Percentiles rank a stretch among this genome's conserved stretches.
Conservation (phyloP, 192 early-diverging fungal genomes). For the Coemansia sp. region DNA sequence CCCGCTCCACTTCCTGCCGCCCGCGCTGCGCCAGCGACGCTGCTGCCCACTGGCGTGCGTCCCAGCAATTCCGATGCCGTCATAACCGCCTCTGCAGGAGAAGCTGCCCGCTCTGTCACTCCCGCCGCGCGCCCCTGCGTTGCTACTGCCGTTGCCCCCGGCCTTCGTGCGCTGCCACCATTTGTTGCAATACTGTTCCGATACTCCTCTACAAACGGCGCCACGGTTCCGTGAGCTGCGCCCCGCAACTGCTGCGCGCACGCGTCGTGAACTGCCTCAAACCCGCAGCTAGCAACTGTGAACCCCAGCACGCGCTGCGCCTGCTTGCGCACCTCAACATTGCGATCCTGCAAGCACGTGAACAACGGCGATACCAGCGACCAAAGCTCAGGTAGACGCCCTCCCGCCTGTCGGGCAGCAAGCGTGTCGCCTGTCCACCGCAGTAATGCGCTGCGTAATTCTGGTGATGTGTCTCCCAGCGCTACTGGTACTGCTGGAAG, state of each 20-base stretch:
- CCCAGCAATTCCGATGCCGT: constrained; percentile 52
- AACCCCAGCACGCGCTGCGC: constrained; percentile 70
- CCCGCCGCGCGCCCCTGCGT: background rate
- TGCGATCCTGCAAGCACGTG: constrained; percentile 84
- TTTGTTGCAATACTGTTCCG: constrained; percentile 47
- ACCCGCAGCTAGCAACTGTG: constrained; percentile 69
- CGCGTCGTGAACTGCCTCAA: constrained; percentile 66
- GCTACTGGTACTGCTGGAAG: constrained; percentile 61
- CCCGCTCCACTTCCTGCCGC: constrained; percentile 18
- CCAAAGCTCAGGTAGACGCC: constrained; percentile 61
- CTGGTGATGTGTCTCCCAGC: constrained; percentile 78
- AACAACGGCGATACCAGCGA: constrained; percentile 69
- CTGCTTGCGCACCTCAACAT: constrained; percentile 83
- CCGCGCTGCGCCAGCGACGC: background rate
- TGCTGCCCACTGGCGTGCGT: constrained; percentile 10
- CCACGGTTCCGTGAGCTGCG: constrained; percentile 67
- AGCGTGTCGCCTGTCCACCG: constrained; percentile 74
- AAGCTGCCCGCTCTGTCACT: constrained; percentile 23
- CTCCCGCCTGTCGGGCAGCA: constrained; percentile 42
- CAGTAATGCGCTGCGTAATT: constrained; percentile 83
- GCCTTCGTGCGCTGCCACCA: background rate
- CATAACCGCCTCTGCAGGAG: constrained; percentile 51
- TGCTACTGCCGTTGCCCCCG: background rate
- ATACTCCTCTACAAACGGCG: constrained; percentile 73
- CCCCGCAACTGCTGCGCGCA: constrained; percentile 73